Evolutionary conservation across 2,329 filamentous ascomycete species (phyloP).

Genomic region (Leptographium procerum): DNA sequence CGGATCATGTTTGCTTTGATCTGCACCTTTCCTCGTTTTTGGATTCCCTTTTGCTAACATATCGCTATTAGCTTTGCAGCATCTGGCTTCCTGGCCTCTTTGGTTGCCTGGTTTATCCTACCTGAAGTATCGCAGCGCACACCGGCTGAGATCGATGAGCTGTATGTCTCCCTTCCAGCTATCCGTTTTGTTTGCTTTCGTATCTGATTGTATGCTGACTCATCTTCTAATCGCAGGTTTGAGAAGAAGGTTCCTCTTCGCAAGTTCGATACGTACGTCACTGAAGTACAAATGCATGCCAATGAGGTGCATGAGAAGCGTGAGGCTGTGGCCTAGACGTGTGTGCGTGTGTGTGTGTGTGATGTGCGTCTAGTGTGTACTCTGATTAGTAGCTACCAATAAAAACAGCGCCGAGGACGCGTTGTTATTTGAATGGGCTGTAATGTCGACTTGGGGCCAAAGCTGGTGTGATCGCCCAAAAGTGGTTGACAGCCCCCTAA

Average conservation of each 20-base stretch:
- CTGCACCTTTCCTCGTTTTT: no score
- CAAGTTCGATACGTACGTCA: conserved; percentile 7
- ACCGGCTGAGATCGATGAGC: conserved; percentile 25
- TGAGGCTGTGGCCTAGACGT: background rate
- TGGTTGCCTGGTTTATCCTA: conserved; percentile 25
- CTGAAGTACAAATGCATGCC: conserved; percentile 4
- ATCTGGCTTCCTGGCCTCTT: conserved; percentile 19
- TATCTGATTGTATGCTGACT: background rate
- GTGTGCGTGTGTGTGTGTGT: no score
- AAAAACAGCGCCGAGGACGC: background rate
- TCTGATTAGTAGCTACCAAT: no score
- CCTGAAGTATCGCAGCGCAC: conserved; percentile 24
- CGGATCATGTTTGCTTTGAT: no score
- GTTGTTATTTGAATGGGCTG: background rate
- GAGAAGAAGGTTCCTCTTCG: conserved; percentile 6
- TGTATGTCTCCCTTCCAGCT: conserved; percentile 18
- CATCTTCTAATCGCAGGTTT: background rate
- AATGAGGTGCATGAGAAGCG: conserved; percentile 1
- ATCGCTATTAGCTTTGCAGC: conserved; percentile 19
- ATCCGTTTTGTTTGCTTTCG: background rate
- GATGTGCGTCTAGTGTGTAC: no score
- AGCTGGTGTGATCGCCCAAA: background rate
- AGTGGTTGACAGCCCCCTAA: background rate
- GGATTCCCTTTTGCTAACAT: no score
- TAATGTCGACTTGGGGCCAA: background rate